Base-by-base conservation (phyloP, 495 filamentous ascomycete genomes). In the Aeminium ludgeri region DNA sequence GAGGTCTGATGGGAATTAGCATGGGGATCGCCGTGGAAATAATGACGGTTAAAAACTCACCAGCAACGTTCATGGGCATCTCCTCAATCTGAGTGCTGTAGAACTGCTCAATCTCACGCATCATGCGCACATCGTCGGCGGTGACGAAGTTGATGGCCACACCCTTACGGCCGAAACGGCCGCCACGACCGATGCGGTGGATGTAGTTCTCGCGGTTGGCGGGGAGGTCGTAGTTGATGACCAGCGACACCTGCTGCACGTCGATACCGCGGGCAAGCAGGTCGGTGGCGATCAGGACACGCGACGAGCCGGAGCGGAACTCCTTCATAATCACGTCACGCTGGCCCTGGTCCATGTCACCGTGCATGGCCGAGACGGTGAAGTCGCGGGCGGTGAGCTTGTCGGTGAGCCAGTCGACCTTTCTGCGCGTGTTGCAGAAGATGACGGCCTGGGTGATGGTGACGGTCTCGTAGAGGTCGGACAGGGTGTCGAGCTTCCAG, bases 81-180 rank as follows among this genome's bases (percentile, higher is more conserved):
- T 84, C 79, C 53, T 84, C 79, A 44, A 84, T 84, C 61, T 84
- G 79, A 40, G 78, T 80, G 60, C 72, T 78, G 65, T 80, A 80
- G 66, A 78, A 81, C 58, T 63, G 66, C 59, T 85, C 89, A 49
- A 97, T 97, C 63, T 97, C 91, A 54, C 89, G 78, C 74, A 97
- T 82, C 77, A 97, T 97, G 60, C 91, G 86, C 51, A 97, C 89
- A 69, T 97, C 89, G 46, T 97, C 89, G 54, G 82, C 84, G 42
- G 91, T 97, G 60, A 97, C 89, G 65, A 97, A 97, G 79, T 97
- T 97, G 73, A 97, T 97, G 52, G 89, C 91, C 62, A 97, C 89
- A 79, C 89, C 89, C 74, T 97, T 97, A 60, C 89, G 82, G 62
- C 89, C 89, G 68, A 97, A 97, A 72, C 89, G 84, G 64, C 89